These are phyloP conservation scores for Aspergillus carlsbadensis DNA, from an alignment of 495 filamentous ascomycete species.

Conservation along the genomic window DNA sequence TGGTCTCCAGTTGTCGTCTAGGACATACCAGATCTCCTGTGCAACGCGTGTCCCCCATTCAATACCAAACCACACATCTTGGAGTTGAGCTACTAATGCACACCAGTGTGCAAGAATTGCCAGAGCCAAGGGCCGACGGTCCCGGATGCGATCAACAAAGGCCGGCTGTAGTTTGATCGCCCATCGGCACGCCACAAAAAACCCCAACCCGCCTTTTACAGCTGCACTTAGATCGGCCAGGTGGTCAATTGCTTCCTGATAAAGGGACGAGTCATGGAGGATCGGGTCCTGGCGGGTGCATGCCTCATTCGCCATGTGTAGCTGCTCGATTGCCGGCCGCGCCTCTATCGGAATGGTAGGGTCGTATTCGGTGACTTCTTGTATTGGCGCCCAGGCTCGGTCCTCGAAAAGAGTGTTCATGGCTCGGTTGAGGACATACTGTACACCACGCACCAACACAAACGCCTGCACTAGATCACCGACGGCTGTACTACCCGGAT, in stretches of 20 bases:
- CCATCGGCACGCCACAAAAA: conserved; percentile 37
- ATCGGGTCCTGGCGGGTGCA: conserved; percentile 25
- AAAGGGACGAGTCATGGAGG: conserved; percentile 35
- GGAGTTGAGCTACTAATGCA: conserved; percentile 39
- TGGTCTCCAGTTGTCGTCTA: conserved; percentile 40
- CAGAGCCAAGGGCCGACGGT: conserved; percentile 54
- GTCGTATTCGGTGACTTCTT: conserved; percentile 27
- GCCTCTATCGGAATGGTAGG: conserved; percentile 22
- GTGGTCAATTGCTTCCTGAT: conserved; percentile 31
- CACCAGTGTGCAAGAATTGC: conserved; percentile 50
- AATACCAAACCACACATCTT: conserved; percentile 47
- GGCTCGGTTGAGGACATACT: conserved; percentile 38
- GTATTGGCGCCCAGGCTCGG: conserved; percentile 31
- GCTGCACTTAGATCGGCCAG: conserved; percentile 33
- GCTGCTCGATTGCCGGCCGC: conserved; percentile 16
- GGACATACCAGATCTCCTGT: conserved; percentile 36
- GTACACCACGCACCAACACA: conserved; percentile 43
- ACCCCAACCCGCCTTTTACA: conserved; percentile 27
- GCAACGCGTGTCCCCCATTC: conserved; percentile 42
- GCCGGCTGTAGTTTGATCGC: conserved; percentile 47
- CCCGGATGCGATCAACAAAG: conserved; percentile 51
- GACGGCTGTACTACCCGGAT: conserved; percentile 33
- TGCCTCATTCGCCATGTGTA: conserved; percentile 31
- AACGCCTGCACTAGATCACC: conserved; percentile 46
- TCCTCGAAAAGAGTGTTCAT: conserved; percentile 17